These are phyloP conservation scores for Actinomucor elegans DNA, from an alignment of 371 early-diverging fungal genomes.

Conservation along the genomic window DNA sequence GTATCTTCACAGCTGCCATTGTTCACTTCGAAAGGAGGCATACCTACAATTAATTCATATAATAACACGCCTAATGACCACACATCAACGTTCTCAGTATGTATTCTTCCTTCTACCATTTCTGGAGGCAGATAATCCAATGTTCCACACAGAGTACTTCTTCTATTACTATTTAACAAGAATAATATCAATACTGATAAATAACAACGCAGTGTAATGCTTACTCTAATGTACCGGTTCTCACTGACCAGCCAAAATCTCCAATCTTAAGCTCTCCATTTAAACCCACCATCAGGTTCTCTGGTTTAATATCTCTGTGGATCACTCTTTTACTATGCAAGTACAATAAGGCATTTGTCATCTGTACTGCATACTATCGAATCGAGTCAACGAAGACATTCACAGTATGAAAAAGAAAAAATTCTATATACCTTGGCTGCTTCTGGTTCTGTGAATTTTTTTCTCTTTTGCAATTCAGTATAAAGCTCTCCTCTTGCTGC, in stretches of 20 bases:
- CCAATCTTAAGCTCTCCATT: slow-evolving; percentile 52
- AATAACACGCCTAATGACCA: slow-evolving; percentile 88
- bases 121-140: slow-evolving; percentile 98
- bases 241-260: slow-evolving; percentile 55
- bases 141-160: slow-evolving; percentile 96
- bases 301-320: slow-evolving; percentile 96
- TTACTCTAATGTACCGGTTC: slow-evolving; percentile 37
- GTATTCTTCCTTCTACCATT: slow-evolving; percentile 75
- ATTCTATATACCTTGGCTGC: slow-evolving; percentile 84
- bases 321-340: slow-evolving; percentile 95
- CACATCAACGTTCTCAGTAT: slow-evolving; percentile 79
- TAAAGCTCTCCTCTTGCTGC: slow-evolving; percentile 96
- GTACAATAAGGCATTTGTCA: slow-evolving; percentile 74
- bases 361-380: slow-evolving; percentile 88
- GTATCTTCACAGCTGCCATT: slow-evolving; percentile 53
- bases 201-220: slow-evolving; percentile 5
- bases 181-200: not conserved
- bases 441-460: slow-evolving; percentile 73
- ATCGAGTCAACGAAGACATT: no score
- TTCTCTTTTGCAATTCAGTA: slow-evolving; percentile 68
- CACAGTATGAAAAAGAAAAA: no score
- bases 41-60: slow-evolving; percentile 96
- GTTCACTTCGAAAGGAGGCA: slow-evolving; percentile 81
- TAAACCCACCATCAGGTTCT: slow-evolving; percentile 84
- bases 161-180: slow-evolving; percentile 44